phyloP scores from a whole-genome alignment of 441 rosid genomes.

The Pelargonium exstipulatum region DNA sequence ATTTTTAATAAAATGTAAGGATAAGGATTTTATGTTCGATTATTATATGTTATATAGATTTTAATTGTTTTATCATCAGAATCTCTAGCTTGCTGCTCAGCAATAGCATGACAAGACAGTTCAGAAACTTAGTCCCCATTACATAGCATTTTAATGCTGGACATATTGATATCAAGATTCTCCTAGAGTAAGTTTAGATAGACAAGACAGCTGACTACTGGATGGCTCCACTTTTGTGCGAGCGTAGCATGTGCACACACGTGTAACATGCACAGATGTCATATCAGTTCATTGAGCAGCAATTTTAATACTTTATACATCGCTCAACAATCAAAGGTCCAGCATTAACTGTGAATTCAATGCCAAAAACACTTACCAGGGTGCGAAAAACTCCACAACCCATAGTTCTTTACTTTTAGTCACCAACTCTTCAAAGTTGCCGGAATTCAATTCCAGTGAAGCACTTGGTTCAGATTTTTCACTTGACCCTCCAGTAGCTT shows the following conservation, averaged over 20 bases:
- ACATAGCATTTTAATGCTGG: too few relatives aligned
- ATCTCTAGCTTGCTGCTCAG: too few relatives aligned
- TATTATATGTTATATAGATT: too few relatives aligned
- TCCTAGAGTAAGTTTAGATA: not conserved
- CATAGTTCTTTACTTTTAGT: conserved; percentile 91
- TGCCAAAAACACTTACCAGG: conserved; percentile 56
- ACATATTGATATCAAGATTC: not conserved
- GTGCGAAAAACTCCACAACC: conserved; percentile 97
- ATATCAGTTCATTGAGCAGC: not conserved
- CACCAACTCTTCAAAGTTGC: conserved; percentile 87
- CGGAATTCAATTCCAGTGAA: conserved; percentile 68
- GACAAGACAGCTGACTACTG: not conserved
- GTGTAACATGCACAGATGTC: not conserved
- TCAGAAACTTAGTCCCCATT: too few relatives aligned
- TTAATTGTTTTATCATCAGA: too few relatives aligned
- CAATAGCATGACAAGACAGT: too few relatives aligned
- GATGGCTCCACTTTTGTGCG: too few relatives aligned
- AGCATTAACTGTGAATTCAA: not conserved
- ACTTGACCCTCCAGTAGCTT: conserved; percentile 69
- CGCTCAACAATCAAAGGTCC: not conserved
- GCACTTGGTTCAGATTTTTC: conserved; percentile 76
- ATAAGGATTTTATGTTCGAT: too few relatives aligned
- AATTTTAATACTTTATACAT: not conserved
- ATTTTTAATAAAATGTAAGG: not conserved
- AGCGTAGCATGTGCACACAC: not conserved